phyloP scores from a whole-genome alignment of 306 rosid genomes.

The Hylodesmum podocarpum region DNA sequence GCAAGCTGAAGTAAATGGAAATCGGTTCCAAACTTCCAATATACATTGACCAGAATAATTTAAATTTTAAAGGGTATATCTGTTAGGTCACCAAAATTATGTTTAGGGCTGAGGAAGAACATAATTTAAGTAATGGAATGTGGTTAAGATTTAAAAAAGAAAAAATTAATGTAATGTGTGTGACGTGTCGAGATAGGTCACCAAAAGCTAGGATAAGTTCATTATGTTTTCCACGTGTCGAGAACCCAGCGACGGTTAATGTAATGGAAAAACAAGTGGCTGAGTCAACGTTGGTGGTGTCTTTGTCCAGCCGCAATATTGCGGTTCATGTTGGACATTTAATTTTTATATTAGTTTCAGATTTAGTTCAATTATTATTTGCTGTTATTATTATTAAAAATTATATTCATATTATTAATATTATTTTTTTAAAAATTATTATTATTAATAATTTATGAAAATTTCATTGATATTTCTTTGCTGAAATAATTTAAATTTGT shows the following conservation, averaged over 20 bases:
- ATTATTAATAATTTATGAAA: background rate
- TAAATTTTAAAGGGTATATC: background rate
- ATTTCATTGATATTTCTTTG: background rate
- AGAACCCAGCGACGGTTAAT: background rate
- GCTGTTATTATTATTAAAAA: background rate
- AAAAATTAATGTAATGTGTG: background rate
- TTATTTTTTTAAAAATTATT: background rate
- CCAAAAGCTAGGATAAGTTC: background rate
- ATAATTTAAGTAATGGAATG: background rate
- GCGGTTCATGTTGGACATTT: background rate
- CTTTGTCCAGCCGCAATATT: background rate
- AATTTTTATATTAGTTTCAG: background rate
- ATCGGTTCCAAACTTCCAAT: background rate
- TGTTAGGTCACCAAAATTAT: background rate
- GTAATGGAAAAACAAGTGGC: conserved; percentile 2
- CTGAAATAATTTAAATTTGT: background rate
- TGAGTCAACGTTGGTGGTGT: background rate
- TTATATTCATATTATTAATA: background rate
- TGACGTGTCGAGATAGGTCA: background rate
- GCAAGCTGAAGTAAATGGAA: background rate
- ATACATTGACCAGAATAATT: background rate
- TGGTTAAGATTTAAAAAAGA: background rate
- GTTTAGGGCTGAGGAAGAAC: background rate
- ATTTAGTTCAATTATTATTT: background rate
- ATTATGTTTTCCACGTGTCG: conserved; percentile 9